Percentiles rank a stretch among this genome's conserved stretches.
These are phyloP conservation scores for Taxillus chinensis DNA, from an alignment of 164 flowering plant species.

Conservation along the genomic window DNA sequence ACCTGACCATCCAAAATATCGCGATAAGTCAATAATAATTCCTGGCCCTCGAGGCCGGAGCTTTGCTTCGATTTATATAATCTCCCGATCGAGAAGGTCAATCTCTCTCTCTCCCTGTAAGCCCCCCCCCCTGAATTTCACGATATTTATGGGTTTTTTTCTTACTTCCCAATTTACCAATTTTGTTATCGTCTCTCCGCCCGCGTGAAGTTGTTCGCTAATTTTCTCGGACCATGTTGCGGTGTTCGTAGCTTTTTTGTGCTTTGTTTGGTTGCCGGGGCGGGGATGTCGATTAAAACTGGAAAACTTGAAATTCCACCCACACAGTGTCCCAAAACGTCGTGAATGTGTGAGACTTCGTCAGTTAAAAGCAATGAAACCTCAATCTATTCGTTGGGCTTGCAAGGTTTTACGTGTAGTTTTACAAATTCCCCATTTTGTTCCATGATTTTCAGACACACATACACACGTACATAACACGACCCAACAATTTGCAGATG, in stretches of 20 bases:
- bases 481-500: too few species aligned
- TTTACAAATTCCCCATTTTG: too few species aligned
- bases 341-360: neutral
- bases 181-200: neutral
- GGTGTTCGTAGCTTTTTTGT: neutral
- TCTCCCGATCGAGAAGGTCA: constrained; percentile 21
- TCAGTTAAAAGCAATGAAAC: neutral
- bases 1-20: constrained; percentile 19
- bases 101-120: constrained; percentile 9
- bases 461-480: too few species aligned
- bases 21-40: constrained; percentile 16
- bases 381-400: neutral
- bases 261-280: constrained; percentile 14
- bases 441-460: neutral
- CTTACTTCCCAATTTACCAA: neutral
- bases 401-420: neutral
- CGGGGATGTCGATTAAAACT: constrained; percentile 6
- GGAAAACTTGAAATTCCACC: neutral
- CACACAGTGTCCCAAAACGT: neutral
- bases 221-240: neutral
- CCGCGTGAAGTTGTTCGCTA: neutral
- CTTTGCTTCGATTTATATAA: constrained; percentile 8
- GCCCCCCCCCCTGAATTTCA: constrained; percentile 17
- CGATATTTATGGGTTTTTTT: constrained; percentile 13
- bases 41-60: constrained; percentile 4